These are phyloP conservation scores for Boletus subluridellus DNA, from an alignment of 1,284 basidiomycete genomes.

Conservation along the genomic window DNA sequence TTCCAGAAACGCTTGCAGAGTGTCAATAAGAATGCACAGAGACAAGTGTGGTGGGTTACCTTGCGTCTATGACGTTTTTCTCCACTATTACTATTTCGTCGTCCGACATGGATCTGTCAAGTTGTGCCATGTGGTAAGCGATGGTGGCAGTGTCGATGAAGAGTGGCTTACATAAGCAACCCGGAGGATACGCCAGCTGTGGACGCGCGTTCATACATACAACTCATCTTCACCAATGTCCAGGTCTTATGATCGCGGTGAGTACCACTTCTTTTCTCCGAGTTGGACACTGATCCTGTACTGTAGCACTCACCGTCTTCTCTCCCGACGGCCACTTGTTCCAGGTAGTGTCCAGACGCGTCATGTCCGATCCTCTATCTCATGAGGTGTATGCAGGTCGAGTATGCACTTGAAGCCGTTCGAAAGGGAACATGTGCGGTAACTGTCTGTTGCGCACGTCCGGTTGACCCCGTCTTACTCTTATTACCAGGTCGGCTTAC, in stretches of 20 bases:
- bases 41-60: conserved; percentile 4
- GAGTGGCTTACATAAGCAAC: conserved; percentile 32
- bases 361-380: conserved; percentile 16
- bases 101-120: conserved; percentile 15
- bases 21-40: not conserved
- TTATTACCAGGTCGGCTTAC: conserved; percentile 79
- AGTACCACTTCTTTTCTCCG: not conserved
- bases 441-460: conserved; percentile 25
- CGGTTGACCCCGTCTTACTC: conserved; percentile 4
- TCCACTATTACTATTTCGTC: conserved; percentile 30
- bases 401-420: conserved; percentile 97
- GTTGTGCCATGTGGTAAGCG: not conserved
- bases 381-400: conserved; percentile 63
- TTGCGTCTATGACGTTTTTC: not conserved
- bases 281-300: conserved; percentile 11
- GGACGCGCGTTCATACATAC: conserved; percentile 52
- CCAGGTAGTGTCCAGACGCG: conserved; percentile 55
- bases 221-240: conserved; percentile 25
- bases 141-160: conserved; percentile 22
- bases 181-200: conserved; percentile 24
- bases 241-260: conserved; percentile 38
- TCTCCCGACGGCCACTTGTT: conserved; percentile 94
- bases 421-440: conserved; percentile 97
- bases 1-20: conserved; percentile 13
- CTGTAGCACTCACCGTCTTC: conserved; percentile 84